Percentiles rank a stretch among this genome's conserved stretches.
Conservation (phyloP, 1,284 basidiomycete species). For the Pascua guehoae region DNA sequence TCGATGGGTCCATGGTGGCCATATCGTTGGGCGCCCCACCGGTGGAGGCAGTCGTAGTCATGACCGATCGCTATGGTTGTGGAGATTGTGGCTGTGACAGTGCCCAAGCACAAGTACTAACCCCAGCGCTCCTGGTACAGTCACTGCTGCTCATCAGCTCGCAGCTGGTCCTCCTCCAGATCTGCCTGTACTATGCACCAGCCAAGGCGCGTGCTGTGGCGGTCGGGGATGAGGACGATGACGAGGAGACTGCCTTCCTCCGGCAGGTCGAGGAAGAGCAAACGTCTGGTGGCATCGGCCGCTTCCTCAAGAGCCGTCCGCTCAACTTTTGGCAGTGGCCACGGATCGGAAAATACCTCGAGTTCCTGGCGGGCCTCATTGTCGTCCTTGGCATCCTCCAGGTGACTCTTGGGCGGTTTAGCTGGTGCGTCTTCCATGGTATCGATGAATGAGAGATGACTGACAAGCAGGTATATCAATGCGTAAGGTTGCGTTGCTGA, state of each 20-base stretch:
- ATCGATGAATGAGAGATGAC: neutral
- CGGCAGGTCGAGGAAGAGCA: neutral
- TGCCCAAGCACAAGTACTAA: slow-evolving; percentile 1
- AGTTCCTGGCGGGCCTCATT: slow-evolving; percentile 51
- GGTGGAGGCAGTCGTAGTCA: too few species aligned
- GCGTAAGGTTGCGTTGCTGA: slow-evolving; percentile 23
- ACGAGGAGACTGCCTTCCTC: slow-evolving; percentile 1
- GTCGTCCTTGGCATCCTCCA: slow-evolving; percentile 44
- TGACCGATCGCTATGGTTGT: too few species aligned
- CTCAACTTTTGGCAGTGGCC: slow-evolving; percentile 53
- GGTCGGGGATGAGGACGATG: neutral
- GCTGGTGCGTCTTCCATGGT: slow-evolving; percentile 23
- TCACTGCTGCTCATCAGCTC: slow-evolving; percentile 52
- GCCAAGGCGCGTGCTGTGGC: neutral
- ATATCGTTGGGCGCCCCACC: too few species aligned
- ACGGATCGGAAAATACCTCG: slow-evolving; percentile 50
- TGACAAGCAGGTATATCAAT: slow-evolving; percentile 38
- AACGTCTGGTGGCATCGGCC: neutral
- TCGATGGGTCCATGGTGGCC: neutral
- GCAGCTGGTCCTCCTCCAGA: slow-evolving; percentile 52
- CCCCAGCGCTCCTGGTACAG: slow-evolving; percentile 49
- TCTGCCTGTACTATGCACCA: slow-evolving; percentile 52
- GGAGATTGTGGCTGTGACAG: too few species aligned
- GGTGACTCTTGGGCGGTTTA: slow-evolving; percentile 39
- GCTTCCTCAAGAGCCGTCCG: slow-evolving; percentile 19